Evolutionary conservation across 176 grass and related monocot genomes (phyloP), one percentile per base, ranked within the genome.

Genomic region (Chloris gayana): DNA sequence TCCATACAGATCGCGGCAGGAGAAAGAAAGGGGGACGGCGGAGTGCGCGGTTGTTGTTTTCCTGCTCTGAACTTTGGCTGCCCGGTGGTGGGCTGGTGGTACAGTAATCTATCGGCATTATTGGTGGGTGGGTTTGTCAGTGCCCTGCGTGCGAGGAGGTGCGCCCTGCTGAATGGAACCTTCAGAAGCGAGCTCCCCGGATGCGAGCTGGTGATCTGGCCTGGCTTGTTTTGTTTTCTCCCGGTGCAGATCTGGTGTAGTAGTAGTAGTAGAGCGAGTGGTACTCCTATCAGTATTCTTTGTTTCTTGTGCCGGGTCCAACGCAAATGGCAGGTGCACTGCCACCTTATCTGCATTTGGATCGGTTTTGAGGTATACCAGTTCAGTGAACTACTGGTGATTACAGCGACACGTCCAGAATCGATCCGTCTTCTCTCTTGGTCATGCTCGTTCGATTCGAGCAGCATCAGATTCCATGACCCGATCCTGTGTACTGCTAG

Each of bases 111-210:
- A 53, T 14, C 66, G 47, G 76, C 25, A 76, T 81, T 85, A 76
- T 80, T 84, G 85, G n/a, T 24, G 51, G 19, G 41, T 63, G 69
- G 74, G 7, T 12, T 47, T 44, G 64, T 59, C 50, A 7, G 63
- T 26, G 45, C 32, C 70, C 67, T 50, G 14, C 64, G 32, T 79
- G 64, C 4, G 59, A 60, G 22, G 14, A 7, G 29, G 51, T 41
- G 64, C 35, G 74, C 14, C 66, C 27, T 50, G 54, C 64, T 63
- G 83, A 56, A 80, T 53, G 82, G 82, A 80, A 85, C 76, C 76
- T 85, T 88, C 87, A 69, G 63, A 70, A 47, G 44, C 12, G 76
- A 84, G 82, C 87, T 84, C 38, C 87, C 77, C 77, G 87, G 77
- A 35, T 85, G 35, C 64, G 26, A 88, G 63, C 76, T 62, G 12